Evolutionary conservation across 2,329 filamentous ascomycete species (phyloP), one percentile per base, ranked within the genome.

Genomic region (Chlorencoelia australis): DNA sequence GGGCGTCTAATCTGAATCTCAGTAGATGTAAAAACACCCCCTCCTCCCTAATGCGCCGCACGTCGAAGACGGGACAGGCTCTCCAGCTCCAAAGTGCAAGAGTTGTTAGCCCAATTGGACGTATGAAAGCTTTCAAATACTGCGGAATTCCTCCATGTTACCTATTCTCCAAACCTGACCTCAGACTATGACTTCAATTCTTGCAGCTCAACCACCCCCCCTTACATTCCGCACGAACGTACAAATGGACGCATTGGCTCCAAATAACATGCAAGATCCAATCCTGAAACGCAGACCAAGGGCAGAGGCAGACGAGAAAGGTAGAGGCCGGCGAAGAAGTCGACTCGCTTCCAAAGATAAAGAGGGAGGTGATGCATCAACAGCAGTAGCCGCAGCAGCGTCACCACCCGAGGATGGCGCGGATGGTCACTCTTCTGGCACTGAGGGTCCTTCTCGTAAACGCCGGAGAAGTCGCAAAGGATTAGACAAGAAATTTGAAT

Each of bases 401-500:
- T 41, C 32, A 2, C 52, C 51, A 5, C 44, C 45, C 13, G 42
- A 41, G 13, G 53, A 50, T 18, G 47, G 35, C 15, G 45, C 34
- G 10, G 53, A 54, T 5, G 52, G 42, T 9, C 51, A 52, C 21
- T 54, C 54, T 17, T 55, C 55, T 37, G 54, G 48, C 2, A 48
- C 47, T n/a, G 54, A 57, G 37, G 53, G 49, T 10, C 51, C 47
- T 8, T 45, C 52, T 2, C 50, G 65, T 37, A 71, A 86, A 60
- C 66, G 80, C 40, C 66, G 81, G 48, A 65, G 82, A 37, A 87
- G 82, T 60, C 74, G 82, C 46, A 87, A 87, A 58, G 81, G 80
- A 3, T 63, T 85, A 26, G 82, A 87, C 58, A 88, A 87, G 63
- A 77, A 79, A 53, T 89, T 87, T 46, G 79, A 83, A 53, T 98